Evolutionary conservation across 2,329 filamentous ascomycete species (phyloP), one percentile per base, ranked within the genome.

Genomic region (Huntiella abstrusa): DNA sequence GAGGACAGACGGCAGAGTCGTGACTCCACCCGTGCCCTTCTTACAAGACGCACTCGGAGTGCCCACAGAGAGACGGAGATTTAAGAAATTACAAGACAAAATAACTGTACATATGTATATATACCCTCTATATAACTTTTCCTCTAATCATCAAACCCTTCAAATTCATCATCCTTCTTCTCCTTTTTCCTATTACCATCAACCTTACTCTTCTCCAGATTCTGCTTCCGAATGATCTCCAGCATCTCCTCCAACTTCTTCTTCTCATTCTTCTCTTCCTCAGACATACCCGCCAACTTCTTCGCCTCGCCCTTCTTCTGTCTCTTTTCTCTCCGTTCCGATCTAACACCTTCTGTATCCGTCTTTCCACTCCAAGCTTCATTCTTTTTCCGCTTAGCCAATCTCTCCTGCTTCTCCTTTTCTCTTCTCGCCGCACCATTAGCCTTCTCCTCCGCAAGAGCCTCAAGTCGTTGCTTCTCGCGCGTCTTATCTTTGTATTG

Each of bases 291-390:
- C 28, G 73, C 69, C 56, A 69, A 63, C 52, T 66, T 66, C 58
- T 79, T 74, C 7, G 74, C 73, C 51, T 86, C 78, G 50, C 71
- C 69, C 58, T 70, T 74, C 54, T 72, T 69, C 51, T 68, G 69
- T 56, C 74, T 75, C 64, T 75, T 78, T 53, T 83, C 79, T 46
- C 75, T 66, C 49, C 76, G 69, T 53, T 68, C 69, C 42, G 69
- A 65, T 44, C 77, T 73, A 49, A 71, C 64, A 17, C 77, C 77
- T 55, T 79, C 78, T 54, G 69, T 67, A 52, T 81, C 80, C 16
- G 70, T 64, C 58, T 83, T 82, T 48, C 68, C 71, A 59, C 80
- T 87, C 80, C 82, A 87, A 1, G 82, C 73, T 55, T 77, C 68
- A 55, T 80, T 70, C 59, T 75, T 66, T 59, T 74, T 71, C 68